A percentile compares a stretch with the other conserved stretches of the same genome.
Conservation (phyloP, 164 flowering plant species). For the Tetrastigma voinierianum region DNA sequence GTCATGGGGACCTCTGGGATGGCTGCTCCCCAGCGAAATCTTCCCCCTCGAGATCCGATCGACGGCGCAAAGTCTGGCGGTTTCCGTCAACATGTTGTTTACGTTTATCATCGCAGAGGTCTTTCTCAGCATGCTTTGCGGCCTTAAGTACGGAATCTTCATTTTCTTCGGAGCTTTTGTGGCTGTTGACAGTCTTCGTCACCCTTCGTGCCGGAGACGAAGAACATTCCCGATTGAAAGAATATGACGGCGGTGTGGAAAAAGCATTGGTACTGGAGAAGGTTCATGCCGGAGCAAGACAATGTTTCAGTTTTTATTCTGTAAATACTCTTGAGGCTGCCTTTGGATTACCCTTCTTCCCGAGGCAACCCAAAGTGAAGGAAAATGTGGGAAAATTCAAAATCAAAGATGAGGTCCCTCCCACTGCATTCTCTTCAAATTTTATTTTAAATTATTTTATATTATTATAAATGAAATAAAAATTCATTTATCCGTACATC, state of each 20-base stretch:
- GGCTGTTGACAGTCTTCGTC: conserved; percentile 23
- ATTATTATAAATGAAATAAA: too few species aligned
- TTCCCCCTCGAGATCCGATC: conserved; percentile 35
- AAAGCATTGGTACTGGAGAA: conserved; percentile 8
- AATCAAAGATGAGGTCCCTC: too few species aligned
- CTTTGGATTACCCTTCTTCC: too few species aligned
- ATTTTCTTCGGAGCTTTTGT: conserved; percentile 30
- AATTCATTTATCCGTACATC: too few species aligned
- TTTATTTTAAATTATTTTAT: too few species aligned
- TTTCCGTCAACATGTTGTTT: conserved; percentile 37
- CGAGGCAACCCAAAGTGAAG: too few species aligned
- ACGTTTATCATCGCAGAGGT: conserved; percentile 27
- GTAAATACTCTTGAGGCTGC: too few species aligned
- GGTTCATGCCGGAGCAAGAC: background rate
- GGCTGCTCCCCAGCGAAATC: conserved; percentile 36
- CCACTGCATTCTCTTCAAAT: too few species aligned
- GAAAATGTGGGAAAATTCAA: too few species aligned
- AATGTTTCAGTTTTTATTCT: too few species aligned
- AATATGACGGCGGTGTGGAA: conserved; percentile 11
- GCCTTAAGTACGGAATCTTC: conserved; percentile 34
- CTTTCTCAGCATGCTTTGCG: conserved; percentile 36
- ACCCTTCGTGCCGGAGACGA: conserved; percentile 11
- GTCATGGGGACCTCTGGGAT: conserved; percentile 33
- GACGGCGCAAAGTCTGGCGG: conserved; percentile 31
- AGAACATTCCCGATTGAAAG: conserved; percentile 12